phyloP scores from a whole-genome alignment of 768 basidiomycete genomes.

The Dacryopinax primogenitus region DNA sequence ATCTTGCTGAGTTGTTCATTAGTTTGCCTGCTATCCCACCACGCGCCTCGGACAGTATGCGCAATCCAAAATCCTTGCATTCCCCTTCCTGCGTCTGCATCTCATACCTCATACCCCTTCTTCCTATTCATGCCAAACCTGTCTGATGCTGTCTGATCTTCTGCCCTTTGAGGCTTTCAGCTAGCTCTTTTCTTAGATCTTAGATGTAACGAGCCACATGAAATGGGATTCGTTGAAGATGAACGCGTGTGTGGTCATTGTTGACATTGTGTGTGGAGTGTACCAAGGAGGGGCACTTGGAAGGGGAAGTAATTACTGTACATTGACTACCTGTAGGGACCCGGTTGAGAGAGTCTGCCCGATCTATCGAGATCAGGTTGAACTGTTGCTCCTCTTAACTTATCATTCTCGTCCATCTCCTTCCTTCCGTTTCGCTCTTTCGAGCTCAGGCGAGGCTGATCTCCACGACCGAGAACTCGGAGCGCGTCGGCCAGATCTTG shows the following conservation, averaged over 20 bases:
- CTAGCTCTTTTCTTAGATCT: background rate
- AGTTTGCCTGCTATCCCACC: background rate
- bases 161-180: constrained; percentile 5
- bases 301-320: background rate
- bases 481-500: constrained; percentile 26
- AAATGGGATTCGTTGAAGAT: background rate
- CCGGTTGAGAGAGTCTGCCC: background rate
- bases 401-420: background rate
- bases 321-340: background rate
- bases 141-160: background rate
- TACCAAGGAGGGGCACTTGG: background rate
- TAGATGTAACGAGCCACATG: background rate
- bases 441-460: background rate
- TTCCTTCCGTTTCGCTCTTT: background rate
- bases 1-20: background rate
- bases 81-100: background rate
- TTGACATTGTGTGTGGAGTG: too few species aligned
- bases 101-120: background rate
- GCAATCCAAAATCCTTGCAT: background rate
- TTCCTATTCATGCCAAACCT: background rate
- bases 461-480: background rate
- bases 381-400: background rate
- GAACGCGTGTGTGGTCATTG: background rate
- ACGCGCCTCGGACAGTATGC: background rate
- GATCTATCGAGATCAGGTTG: background rate